Percentiles rank a stretch among this genome's conserved stretches.
phyloP scores from a whole-genome alignment of 768 basidiomycete genomes.

The Saitozyma podzolica region DNA sequence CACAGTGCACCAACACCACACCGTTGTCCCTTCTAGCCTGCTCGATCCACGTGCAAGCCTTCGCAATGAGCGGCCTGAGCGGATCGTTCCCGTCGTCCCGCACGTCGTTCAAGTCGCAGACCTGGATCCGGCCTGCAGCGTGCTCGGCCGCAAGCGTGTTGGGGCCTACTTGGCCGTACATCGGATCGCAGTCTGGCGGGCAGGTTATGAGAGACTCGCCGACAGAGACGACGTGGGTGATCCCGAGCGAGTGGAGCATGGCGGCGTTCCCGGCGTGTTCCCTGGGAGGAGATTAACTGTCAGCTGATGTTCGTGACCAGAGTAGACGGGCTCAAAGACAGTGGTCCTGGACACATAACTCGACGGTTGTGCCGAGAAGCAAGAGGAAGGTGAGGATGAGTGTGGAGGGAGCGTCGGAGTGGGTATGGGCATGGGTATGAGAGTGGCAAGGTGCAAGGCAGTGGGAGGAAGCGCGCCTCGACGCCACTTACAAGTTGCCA shows the following conservation, averaged over 20 bases:
- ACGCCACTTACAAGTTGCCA: conserved; percentile 80
- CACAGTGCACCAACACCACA: conserved; percentile 88
- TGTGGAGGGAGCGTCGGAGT: no score
- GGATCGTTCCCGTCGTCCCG: conserved; percentile 97
- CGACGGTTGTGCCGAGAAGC: conserved; percentile 17
- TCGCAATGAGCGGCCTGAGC: conserved; percentile 80
- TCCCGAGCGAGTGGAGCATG: conserved; percentile 92
- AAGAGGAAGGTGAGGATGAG: background rate
- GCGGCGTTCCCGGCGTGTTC: conserved; percentile 92
- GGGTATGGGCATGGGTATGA: background rate
- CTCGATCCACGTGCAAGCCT: conserved; percentile 92
- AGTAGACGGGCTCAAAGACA: no score
- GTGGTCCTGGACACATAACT: background rate
- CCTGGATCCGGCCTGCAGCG: conserved; percentile 28
- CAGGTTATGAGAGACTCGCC: conserved; percentile 91
- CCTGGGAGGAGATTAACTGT: conserved; percentile 53
- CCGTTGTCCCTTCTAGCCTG: conserved; percentile 77
- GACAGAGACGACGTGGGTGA: conserved; percentile 95
- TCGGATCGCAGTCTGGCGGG: conserved; percentile 58
- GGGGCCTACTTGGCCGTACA: conserved; percentile 26
- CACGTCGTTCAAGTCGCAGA: conserved; percentile 56
- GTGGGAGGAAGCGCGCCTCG: background rate
- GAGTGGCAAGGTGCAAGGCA: background rate
- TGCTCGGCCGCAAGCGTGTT: conserved; percentile 27
- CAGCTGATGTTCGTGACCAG: background rate